Conservation (phyloP, 2,329 filamentous ascomycete species). For the Stemphylium vesicarium region DNA sequence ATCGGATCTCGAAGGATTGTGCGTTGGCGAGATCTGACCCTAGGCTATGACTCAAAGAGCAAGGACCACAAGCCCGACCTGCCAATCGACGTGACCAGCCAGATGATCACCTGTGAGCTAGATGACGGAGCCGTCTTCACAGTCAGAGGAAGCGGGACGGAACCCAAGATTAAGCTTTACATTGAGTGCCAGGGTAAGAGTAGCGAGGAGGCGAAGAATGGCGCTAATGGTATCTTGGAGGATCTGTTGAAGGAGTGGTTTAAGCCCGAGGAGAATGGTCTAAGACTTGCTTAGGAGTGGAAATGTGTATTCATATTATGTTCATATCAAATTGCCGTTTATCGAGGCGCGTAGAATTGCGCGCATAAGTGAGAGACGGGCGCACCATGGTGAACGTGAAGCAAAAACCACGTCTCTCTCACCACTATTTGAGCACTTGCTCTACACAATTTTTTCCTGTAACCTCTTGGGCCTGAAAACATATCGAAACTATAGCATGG, state of each 20-base stretch:
- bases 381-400: too few species aligned
- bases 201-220: slow-evolving; percentile 51
- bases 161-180: slow-evolving; percentile 70
- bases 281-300: slow-evolving; percentile 36
- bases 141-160: slow-evolving; percentile 66
- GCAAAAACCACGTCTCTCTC: too few species aligned
- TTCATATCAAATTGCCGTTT: too few species aligned
- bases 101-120: slow-evolving; percentile 70
- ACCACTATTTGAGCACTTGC: too few species aligned
- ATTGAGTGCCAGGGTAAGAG: slow-evolving; percentile 57
- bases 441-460: too few species aligned
- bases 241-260: slow-evolving; percentile 60
- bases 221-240: slow-evolving; percentile 54
- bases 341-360: too few species aligned
- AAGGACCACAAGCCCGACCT: slow-evolving; percentile 60
- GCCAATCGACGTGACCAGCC: slow-evolving; percentile 62
- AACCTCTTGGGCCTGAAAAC: background rate
- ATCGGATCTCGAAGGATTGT: slow-evolving; percentile 61
- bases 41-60: slow-evolving; percentile 64
- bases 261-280: slow-evolving; percentile 45
- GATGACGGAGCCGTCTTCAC: slow-evolving; percentile 64
- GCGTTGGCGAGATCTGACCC: slow-evolving; percentile 67
- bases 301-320: too few species aligned
- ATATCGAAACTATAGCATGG: background rate
- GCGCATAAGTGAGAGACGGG: too few species aligned